These are phyloP conservation scores for Suhomyces kunorum DNA, from an alignment of 1,139 yeast species.

Conservation along the genomic window DNA sequence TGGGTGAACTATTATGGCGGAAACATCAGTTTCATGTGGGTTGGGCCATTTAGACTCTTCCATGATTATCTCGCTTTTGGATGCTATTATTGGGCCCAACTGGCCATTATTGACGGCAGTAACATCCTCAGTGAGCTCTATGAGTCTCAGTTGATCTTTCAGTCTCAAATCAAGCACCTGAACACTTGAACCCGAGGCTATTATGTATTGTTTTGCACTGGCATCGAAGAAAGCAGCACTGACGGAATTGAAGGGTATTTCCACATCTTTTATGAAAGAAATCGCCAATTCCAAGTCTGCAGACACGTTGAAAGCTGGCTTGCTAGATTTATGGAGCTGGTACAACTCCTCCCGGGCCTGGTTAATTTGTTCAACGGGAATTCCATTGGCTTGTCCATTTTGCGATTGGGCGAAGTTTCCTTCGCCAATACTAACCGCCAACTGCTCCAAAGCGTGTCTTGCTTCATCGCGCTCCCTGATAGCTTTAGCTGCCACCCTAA, in stretches of 20 bases:
- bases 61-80: conserved; percentile 18
- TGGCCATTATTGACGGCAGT: conserved; percentile 6
- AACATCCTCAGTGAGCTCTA: not conserved
- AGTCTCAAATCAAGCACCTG: conserved; percentile 8
- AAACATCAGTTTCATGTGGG: conserved; percentile 14
- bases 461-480: conserved; percentile 77
- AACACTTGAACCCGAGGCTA: conserved; percentile 13
- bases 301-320: conserved; percentile 33
- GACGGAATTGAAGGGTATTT: conserved; percentile 19
- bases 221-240: conserved; percentile 17
- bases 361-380: conserved; percentile 29
- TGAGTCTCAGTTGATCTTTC: conserved; percentile 6
- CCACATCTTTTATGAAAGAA: conserved; percentile 9
- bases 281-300: conserved; percentile 19
- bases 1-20: conserved; percentile 36
- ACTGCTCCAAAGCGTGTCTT: conserved; percentile 53
- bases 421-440: conserved; percentile 29
- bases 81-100: conserved; percentile 23
- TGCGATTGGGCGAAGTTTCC: conserved; percentile 2
- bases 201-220: conserved; percentile 17
- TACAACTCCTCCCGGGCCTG: conserved; percentile 42
- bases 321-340: conserved; percentile 44
- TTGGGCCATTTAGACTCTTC: conserved; percentile 15
- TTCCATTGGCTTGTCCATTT: not conserved
- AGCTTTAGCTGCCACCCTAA: conserved; percentile 77